Base-by-base conservation (phyloP, 2,329 filamentous ascomycete genomes). In the Pseudogymnoascus sp. region DNA sequence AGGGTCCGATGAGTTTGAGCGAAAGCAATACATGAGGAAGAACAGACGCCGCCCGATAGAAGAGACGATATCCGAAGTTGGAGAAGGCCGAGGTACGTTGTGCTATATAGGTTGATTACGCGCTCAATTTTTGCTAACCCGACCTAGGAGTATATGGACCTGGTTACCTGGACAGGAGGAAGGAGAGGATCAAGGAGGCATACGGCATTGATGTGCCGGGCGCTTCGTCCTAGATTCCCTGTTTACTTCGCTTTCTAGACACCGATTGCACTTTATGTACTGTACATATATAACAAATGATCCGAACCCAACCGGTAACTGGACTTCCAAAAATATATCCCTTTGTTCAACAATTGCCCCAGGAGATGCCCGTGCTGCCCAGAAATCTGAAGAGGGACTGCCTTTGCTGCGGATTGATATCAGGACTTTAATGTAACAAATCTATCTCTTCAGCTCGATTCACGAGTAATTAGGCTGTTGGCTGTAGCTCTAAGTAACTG, bases 91-190 rank as follows among this genome's bases (percentile, higher is more conserved):
- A 82, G 88, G 88, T 90, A 81, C 68, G 75, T 77, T 63, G 7
- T 39, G 16, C 36, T 54, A 28, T 48, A 34, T 51, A 34, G 28
- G 8, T 11, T 62, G 21, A 23, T 61, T 19, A 8, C 60, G 31
- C 19, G 13, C 5, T 28, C 64, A 13, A 5, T 25, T 61, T 63
- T 31, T 25, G 66, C 66, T 67, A 67, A 54, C n/a, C 57, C 39
- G 64, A 39, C 63, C 1, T 68, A 90, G 88, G 87, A 62, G 85
- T 90, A 68, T 85, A 86, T 70, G 85, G 78, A 19, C 84, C 85
- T 19, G 87, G 86, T 28, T 90, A 89, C 70, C 84, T 83, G 63
- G 86, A 90, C 78, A 79, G 88, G 76, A 83, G 88, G 74, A 81
- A 81, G 67, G 80, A 88, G 75, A 80, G 85, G 70, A 81, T 91